phyloP scores from a whole-genome alignment of 1,139 yeast species.

The Kodamaea arcana region DNA sequence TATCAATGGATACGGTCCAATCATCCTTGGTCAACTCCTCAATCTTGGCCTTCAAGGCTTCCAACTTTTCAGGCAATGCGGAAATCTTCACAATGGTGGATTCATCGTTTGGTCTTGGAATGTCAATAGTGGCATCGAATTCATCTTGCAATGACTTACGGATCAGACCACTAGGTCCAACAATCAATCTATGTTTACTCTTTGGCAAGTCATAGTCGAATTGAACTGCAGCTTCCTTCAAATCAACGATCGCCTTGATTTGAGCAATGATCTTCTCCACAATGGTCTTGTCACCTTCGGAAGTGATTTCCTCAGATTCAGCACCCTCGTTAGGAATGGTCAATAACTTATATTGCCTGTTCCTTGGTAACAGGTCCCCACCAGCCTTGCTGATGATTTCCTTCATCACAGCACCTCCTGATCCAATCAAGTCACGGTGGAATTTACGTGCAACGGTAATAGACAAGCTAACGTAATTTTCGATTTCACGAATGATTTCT shows the following conservation, averaged over 20 bases:
- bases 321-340: slow-evolving; percentile 73
- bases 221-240: slow-evolving; percentile 58
- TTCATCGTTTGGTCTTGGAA: slow-evolving; percentile 61
- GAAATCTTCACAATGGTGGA: slow-evolving; percentile 43
- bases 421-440: slow-evolving; percentile 79
- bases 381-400: slow-evolving; percentile 80
- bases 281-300: slow-evolving; percentile 71
- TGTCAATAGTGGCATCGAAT: slow-evolving; percentile 56
- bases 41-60: slow-evolving; percentile 51
- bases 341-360: slow-evolving; percentile 54
- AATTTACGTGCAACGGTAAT: slow-evolving; percentile 73
- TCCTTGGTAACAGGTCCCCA: slow-evolving; percentile 50
- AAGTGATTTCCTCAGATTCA: slow-evolving; percentile 56
- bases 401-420: slow-evolving; percentile 71
- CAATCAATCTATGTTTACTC: slow-evolving; percentile 70
- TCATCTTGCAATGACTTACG: slow-evolving; percentile 73
- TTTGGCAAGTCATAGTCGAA: slow-evolving; percentile 61
- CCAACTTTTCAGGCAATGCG: slow-evolving; percentile 64
- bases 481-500: slow-evolving; percentile 61
- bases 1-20: slow-evolving; percentile 44
- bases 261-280: slow-evolving; percentile 68
- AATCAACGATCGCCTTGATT: slow-evolving; percentile 60
- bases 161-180: slow-evolving; percentile 78
- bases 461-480: slow-evolving; percentile 59
- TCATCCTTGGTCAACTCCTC: slow-evolving; percentile 52